Conservation (phyloP, 108 stramenopile species). For the Discostella stelligeroides region DNA sequence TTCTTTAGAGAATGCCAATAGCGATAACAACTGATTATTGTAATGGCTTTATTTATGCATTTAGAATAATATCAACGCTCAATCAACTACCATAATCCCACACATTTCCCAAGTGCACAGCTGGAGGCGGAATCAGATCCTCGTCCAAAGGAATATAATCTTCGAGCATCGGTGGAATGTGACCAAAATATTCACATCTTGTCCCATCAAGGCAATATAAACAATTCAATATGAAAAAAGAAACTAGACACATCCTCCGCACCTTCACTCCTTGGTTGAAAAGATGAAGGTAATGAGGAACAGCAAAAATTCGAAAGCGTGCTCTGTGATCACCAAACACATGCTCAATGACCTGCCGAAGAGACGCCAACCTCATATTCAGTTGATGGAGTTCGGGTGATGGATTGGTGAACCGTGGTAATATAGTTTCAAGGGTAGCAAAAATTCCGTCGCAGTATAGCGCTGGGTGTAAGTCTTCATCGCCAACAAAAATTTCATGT, state of each 20-base stretch:
- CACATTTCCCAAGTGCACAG: conserved; percentile 15
- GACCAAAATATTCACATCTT: conserved; percentile 16
- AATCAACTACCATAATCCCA: too few species aligned
- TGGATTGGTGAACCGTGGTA: conserved; percentile 12
- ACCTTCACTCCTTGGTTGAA: conserved; percentile 17
- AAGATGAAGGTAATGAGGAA: conserved; percentile 1
- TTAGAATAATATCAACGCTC: too few species aligned
- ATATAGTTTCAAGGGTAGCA: conserved; percentile 1
- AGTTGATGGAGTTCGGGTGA: background rate
- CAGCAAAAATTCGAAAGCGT: background rate
- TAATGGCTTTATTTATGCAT: too few species aligned
- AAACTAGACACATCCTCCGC: background rate
- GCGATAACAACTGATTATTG: too few species aligned
- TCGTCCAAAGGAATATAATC: conserved; percentile 16
- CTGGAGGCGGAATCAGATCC: background rate
- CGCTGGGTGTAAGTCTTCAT: conserved; percentile 6
- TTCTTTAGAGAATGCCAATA: too few species aligned
- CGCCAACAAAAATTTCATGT: background rate
- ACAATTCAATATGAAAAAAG: too few species aligned
- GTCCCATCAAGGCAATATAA: conserved; percentile 24
- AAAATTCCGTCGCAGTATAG: conserved; percentile 25
- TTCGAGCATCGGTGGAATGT: conserved; percentile 16
- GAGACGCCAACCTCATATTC: conserved; percentile 4
- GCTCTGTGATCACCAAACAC: background rate
- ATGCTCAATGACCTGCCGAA: conserved; percentile 6